Evolutionary conservation across 2,329 filamentous ascomycete genomes (phyloP), one percentile per base, ranked within the genome.

Genomic region (Teratosphaeriaceae sp.): DNA sequence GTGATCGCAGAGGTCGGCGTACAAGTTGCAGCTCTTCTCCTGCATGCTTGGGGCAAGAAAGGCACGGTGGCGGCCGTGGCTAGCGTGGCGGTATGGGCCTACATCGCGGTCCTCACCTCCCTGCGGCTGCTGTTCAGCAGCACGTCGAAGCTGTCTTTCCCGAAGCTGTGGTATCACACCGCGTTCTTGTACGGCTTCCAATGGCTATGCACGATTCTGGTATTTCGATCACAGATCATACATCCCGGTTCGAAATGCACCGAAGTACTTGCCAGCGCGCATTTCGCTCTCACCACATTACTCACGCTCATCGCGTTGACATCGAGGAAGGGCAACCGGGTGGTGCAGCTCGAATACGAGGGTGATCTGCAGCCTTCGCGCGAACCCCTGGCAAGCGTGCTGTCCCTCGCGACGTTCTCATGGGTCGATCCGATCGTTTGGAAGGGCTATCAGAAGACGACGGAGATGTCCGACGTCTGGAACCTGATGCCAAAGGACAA

Each of bases 381-480:
- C 49, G 89, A 98, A 62, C 87, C 88, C 5, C 73, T 87, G 27
- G 88, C 92, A 1, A 97, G 90, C 61, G 68, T 97, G 5, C 79
- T 97, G 49, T 97, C 92, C 2, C 72, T 94, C 34, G 81, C 82
- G 18, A 92, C 88, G 2, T 98, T 96, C 62, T 73, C 79, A 16
- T 98, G 92, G 92, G 80, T 96, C 16, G 89, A 97, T 64, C 68
- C 82, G 1, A 84, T 98, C 51, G 82, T 98, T 33, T 88, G 83
- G 80, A 81, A 84, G 53, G 92, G 92, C 12, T 97, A 89, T 73
- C 84, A 80, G 61, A 81, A 87, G 61, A 80, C 88, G 0, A 76
- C 94, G 49, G 88, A 94, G 57, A 77, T 97, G 52, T 67, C 79
- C 21, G 82, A 89, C 62, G 87, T 98, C 2, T 98, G 92, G 92